Evolutionary conservation across 805 yeast species (phyloP).

Genomic region (Wickerhamiella vanderwaltii): DNA sequence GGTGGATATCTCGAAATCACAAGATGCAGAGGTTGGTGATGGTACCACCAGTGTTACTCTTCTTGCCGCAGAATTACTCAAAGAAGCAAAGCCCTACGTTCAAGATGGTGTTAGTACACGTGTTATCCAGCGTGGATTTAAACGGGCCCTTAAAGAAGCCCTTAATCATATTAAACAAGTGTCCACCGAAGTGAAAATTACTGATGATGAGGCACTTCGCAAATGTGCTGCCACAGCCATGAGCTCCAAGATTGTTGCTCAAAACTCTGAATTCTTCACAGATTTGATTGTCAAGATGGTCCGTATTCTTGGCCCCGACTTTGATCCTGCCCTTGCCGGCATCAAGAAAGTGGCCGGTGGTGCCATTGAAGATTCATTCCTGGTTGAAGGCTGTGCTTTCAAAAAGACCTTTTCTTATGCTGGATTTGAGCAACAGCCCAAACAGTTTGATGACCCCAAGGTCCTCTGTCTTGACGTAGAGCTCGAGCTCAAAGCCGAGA

Average conservation of each 20-base stretch:
- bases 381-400: constrained; percentile 91
- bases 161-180: constrained; percentile 60
- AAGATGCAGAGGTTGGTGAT: constrained; percentile 97
- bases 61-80: constrained; percentile 76
- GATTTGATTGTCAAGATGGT: constrained; percentile 97
- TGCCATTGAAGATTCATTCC: constrained; percentile 82
- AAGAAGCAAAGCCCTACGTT: constrained; percentile 78
- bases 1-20: constrained; percentile 90
- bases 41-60: constrained; percentile 97
- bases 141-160: constrained; percentile 70
- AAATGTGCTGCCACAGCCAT: constrained; percentile 95
- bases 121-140: constrained; percentile 74
- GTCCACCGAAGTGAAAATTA: constrained; percentile 53
- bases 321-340: constrained; percentile 85
- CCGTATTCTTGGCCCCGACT: constrained; percentile 62
- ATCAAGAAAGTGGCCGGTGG: constrained; percentile 94
- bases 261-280: constrained; percentile 79
- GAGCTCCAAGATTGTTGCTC: constrained; percentile 86
- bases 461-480: constrained; percentile 80
- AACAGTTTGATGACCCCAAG: constrained; percentile 65
- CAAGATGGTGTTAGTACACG: constrained; percentile 96
- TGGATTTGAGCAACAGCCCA: constrained; percentile 98
- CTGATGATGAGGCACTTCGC: constrained; percentile 48
- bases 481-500: constrained; percentile 92
- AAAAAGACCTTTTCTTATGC: constrained; percentile 96